Base-by-base conservation (phyloP, 352 stramenopile genomes). In the Pythium biforme region DNA sequence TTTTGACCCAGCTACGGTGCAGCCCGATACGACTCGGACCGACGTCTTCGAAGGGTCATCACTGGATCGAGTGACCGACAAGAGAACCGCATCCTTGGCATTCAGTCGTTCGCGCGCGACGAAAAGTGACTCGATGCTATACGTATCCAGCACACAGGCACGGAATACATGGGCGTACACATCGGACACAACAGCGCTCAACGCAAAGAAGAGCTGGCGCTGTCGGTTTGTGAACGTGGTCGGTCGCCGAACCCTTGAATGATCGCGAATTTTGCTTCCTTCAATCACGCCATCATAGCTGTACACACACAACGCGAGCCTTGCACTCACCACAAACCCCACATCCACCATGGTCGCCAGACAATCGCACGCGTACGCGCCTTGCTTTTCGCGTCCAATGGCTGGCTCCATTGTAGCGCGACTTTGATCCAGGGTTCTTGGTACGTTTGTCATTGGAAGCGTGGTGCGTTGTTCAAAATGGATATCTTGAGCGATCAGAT, bases 401-500 rank as follows among this genome's bases (percentile, higher is more conserved):
- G 60, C 51, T 2, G 85, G 78, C 25, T 79, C 61, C 31, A 76
- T 66, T 6, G 34, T 62, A 11, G 67, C 77, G 11, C 85, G 69
- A 48, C 77, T 82, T 15, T 67, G 33, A 33, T 94, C 85, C 11
- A 94, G 52, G 5, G 85, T 85, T 17, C 77, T 72, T 14, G 85
- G 83, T 26, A 90, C 46, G 49, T 94, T 92, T 0, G 77, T 86
- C 85, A 94, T 94, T 0, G 83, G 85, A 10, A 92, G 59, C 26
- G 55, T 11, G 19, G 83, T n/a, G 19, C 65, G 52, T 4, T 52
- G 46, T 33, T 94, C 85, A 3, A 60, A 73, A 39, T 94, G 83
- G 17, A 94, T 66, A 17, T 74, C 68, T 4, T 77, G 53, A 0
- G 46, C n/a, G 11, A 92, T 74, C 2, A 68, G 25, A 1, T 59